phyloP scores from a whole-genome alignment of 2,329 filamentous ascomycete species.

The Aureobasidium sp. region DNA sequence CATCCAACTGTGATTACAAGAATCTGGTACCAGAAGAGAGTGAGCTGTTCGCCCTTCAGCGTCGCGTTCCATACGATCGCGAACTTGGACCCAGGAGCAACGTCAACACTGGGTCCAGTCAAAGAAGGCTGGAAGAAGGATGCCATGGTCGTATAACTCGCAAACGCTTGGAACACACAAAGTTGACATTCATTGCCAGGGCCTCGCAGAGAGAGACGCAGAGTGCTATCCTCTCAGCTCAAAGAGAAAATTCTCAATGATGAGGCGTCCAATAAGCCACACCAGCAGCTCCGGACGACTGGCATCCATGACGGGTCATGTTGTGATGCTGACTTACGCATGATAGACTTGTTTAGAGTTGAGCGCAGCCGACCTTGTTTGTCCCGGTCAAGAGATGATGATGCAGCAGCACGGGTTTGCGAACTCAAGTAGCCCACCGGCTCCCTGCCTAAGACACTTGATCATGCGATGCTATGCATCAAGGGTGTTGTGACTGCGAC shows the following conservation, averaged over 20 bases:
- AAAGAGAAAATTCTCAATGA: too few species aligned
- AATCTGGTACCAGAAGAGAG: slow-evolving; percentile 18
- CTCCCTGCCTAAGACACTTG: too few species aligned
- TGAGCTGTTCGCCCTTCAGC: slow-evolving; percentile 13
- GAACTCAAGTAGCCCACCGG: too few species aligned
- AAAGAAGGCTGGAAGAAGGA: slow-evolving; percentile 17
- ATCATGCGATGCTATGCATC: too few species aligned
- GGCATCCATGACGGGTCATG: not conserved
- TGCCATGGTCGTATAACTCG: slow-evolving; percentile 7
- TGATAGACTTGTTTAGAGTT: not conserved
- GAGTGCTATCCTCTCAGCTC: too few species aligned
- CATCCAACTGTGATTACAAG: slow-evolving; percentile 15
- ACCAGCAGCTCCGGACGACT: not conserved
- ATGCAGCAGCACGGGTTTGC: too few species aligned
- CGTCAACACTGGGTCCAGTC: not conserved
- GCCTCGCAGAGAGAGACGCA: not conserved
- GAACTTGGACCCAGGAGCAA: slow-evolving; percentile 1
- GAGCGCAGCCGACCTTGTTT: not conserved
- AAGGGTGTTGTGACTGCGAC: too few species aligned
- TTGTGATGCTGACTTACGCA: not conserved
- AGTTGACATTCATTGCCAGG: not conserved
- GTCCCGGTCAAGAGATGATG: too few species aligned
- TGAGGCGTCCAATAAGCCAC: not conserved
- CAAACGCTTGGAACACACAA: not conserved
- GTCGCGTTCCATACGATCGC: slow-evolving; percentile 16